Base-by-base conservation (phyloP, 257 asterid species). In the Salvia miltiorrhiza region DNA sequence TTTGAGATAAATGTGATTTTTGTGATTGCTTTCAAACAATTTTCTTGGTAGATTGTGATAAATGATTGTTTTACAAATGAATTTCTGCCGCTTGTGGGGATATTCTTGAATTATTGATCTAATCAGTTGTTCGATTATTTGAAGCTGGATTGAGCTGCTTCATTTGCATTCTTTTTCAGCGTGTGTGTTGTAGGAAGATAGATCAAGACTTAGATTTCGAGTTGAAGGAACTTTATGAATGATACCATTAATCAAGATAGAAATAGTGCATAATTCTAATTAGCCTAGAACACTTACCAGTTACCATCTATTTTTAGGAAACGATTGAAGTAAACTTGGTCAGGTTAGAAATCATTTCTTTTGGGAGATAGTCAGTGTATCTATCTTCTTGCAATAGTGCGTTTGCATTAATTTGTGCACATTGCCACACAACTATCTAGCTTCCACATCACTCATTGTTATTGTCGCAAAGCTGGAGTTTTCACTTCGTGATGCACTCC, bases 381-480 rank as follows among this genome's bases (percentile, higher is more conserved):
- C 28, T 17, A n/a, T 11, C 16, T 14, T 44, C 50, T 44, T 3
- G 8, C 20, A n/a, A 21, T n/a, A 47, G n/a, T n/a, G 19, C 5
- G n/a, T n/a, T n/a, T n/a, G n/a, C n/a, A n/a, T n/a, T n/a, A 10
- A 9, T 11, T 52, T 21, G 35, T 11, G 1, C 4, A 49, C 7
- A 10, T 17, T 28, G 2, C 47, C 13, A 17, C 33, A 24, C 9
- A 67, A 44, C 60, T 58, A 71, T 19, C 76, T 60, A 41, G 54
- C 76, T 37, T 71, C 69, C 3, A 71, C 14, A 0, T 60, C 76
- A 11, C 43, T 33, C 19, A 37, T 35, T 13, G 76, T 60, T 23
- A 71, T 37, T 17, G 6, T 8, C 7, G 33, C 32, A 13, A 19
- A n/a, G 11, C 56, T 41, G 3, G 17, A 4, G 10, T 44, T 13